Conservation (phyloP, 257 asterid species). For the Solanum piurae region DNA sequence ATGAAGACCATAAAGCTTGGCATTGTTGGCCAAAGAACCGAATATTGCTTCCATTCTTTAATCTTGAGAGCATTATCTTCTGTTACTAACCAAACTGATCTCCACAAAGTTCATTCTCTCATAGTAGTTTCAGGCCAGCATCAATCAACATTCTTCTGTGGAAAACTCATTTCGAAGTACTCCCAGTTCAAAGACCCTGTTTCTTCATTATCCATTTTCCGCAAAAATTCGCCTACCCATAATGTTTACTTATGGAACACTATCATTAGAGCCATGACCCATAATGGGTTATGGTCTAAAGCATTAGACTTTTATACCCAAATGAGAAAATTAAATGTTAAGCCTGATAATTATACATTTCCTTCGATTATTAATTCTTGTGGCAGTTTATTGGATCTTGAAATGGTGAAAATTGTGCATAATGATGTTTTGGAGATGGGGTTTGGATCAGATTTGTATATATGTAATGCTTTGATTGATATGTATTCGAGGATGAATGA, state of each 20-base stretch:
- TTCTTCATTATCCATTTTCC: conserved; percentile 38
- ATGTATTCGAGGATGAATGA: conserved; percentile 53
- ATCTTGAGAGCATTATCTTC: conserved; percentile 44
- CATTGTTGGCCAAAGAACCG: background rate
- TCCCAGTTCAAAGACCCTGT: conserved; percentile 47
- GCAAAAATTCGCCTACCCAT: conserved; percentile 4
- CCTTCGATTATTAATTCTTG: conserved; percentile 74
- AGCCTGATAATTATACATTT: conserved; percentile 55
- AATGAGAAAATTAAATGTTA: conserved; percentile 38
- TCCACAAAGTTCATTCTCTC: conserved; percentile 44
- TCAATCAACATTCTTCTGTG: conserved; percentile 35
- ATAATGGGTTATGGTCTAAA: conserved; percentile 30
- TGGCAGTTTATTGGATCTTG: conserved; percentile 41
- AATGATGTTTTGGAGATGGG: conserved; percentile 39
- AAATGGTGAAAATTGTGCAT: conserved; percentile 40
- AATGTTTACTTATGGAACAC: conserved; percentile 56
- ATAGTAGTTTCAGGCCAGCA: conserved; percentile 40
- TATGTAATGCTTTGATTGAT: conserved; percentile 55
- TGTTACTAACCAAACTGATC: conserved; percentile 19
- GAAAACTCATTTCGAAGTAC: conserved; percentile 60
- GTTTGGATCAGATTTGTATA: conserved; percentile 51
- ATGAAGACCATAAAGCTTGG: conserved; percentile 16
- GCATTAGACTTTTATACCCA: conserved; percentile 48
- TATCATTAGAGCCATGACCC: conserved; percentile 66
- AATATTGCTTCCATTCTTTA: conserved; percentile 11